Base-by-base conservation (phyloP, 2,329 filamentous ascomycete species). In the Macrophomina tecta region DNA sequence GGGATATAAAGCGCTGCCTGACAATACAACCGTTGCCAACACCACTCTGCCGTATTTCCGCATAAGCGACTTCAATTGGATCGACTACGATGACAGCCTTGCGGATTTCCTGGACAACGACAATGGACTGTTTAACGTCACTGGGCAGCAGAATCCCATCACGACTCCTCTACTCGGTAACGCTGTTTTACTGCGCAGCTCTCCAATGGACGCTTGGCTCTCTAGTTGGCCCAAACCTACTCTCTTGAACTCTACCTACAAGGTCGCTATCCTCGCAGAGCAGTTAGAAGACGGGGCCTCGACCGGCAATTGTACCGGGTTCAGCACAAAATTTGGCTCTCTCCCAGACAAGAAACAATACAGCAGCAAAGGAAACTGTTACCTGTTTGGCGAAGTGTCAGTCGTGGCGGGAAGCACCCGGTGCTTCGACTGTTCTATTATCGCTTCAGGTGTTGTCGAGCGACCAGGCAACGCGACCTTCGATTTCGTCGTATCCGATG, bases 71-170 rank as follows among this genome's bases (percentile, higher is more conserved):
- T 48, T 65, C 18, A 49, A 16, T 3, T 65, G 63, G 63, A 49
- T 65, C 32, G 52, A 65, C 14, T 65, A 65, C 32, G 30, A 65
- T 18, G 38, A 48, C 6, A 56, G 51, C 34, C 38, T 65, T 14
- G 16, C n/a, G 18, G 52, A 48, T 5, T 65, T 30, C 2, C 32
- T 65, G 63, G 52, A 56, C n/a, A 11, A 36, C 5, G 9, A 58
- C 52, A 65, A 65, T 9, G 40, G 52, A 11, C 63, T 65, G 4
- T 65, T 65, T 52, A 65, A 65, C 42, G 63, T 65, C n/a, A 65
- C 40, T 28, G 3, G 30, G 18, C 12, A 28, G 9, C 28, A 28
- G n/a, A 65, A 65, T 49, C 63, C 63, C n/a, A 36, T 65, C 23
- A 16, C 11, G 18, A 49, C 42, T 30, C 46, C 63, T 2, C 63